These are phyloP conservation scores for Taphrina populina DNA, from an alignment of 1,139 yeast genomes.

Conservation along the genomic window DNA sequence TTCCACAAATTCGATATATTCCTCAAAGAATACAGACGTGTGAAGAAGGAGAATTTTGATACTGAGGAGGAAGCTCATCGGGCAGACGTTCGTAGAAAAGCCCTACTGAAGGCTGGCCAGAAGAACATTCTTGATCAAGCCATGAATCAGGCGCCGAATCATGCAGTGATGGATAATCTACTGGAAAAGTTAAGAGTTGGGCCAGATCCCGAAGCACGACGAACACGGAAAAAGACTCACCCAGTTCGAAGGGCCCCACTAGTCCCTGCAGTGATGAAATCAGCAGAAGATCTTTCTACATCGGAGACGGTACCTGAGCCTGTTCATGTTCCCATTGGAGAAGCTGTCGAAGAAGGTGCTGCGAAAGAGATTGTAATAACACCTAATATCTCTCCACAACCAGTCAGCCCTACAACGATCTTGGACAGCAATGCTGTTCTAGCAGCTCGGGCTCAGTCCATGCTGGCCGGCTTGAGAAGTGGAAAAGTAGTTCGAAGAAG, in stretches of 20 bases:
- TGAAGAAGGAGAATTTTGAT: constrained; percentile 69
- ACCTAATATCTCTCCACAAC: constrained; percentile 1
- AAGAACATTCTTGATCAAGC: constrained; percentile 40
- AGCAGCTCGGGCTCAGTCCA: constrained; percentile 36
- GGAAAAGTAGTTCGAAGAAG: constrained; percentile 29
- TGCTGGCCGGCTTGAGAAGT: constrained; percentile 36
- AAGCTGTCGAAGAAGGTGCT: neutral
- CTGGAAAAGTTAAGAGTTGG: constrained; percentile 72
- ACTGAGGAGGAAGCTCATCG: constrained; percentile 67
- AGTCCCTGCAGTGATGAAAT: constrained; percentile 3
- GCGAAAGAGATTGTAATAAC: neutral
- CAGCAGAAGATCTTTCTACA: neutral
- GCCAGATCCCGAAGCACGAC: constrained; percentile 51
- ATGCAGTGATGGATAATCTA: constrained; percentile 65
- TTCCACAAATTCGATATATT: constrained; percentile 73
- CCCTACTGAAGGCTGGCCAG: constrained; percentile 38
- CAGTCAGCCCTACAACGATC: constrained; percentile 18
- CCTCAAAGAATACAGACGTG: constrained; percentile 70
- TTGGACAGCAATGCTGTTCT: constrained; percentile 31
- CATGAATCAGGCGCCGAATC: constrained; percentile 42
- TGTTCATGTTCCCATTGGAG: neutral
- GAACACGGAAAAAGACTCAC: constrained; percentile 27
- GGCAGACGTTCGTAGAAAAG: constrained; percentile 69
- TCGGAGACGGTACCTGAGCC: neutral
- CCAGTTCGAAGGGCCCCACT: constrained; percentile 22